phyloP scores from a whole-genome alignment of 169 alveolate species.

The Pseudocohnilembus persalinus region DNA sequence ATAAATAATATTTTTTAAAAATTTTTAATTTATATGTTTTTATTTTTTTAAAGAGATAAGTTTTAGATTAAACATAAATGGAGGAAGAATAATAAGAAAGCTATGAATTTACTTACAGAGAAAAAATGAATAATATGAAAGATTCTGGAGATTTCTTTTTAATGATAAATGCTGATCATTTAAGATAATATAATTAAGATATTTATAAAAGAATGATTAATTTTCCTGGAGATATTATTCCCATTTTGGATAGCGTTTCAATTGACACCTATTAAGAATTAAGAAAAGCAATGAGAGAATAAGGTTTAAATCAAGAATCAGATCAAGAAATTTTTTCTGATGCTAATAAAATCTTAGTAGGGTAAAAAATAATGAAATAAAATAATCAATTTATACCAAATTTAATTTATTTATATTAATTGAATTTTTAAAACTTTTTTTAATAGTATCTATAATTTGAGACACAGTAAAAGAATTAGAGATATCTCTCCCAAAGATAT shows the following conservation, averaged over 20 bases:
- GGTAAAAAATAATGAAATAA: no score
- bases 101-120: background rate
- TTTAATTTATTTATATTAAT: no score
- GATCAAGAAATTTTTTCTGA: background rate
- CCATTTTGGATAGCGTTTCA: background rate
- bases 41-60: no score
- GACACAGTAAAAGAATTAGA: background rate
- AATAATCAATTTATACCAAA: no score
- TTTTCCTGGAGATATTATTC: background rate
- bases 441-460: background rate
- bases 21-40: no score
- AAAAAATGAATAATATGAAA: background rate
- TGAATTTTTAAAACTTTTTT: background rate
- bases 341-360: background rate
- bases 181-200: background rate
- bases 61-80: no score
- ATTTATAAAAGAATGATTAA: no score
- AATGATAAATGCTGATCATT: background rate
- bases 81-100: background rate
- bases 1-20: no score
- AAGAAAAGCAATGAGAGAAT: background rate
- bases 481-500: background rate
- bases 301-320: background rate
- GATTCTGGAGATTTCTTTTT: background rate
- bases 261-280: background rate